phyloP scores from a whole-genome alignment of 2,329 filamentous ascomycete genomes.

The Peltaster fructicola region DNA sequence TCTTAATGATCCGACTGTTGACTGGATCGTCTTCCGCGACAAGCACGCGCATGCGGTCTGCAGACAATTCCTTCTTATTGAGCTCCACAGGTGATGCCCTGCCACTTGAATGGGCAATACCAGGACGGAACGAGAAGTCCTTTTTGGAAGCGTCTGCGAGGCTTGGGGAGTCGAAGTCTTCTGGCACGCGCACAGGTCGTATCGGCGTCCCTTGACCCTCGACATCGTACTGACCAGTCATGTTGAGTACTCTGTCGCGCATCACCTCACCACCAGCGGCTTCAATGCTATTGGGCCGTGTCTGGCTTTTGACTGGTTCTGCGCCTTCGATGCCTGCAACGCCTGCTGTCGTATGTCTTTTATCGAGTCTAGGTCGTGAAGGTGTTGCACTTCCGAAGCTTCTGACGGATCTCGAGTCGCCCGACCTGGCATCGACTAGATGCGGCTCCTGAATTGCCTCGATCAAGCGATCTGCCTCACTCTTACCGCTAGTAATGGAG shows the following conservation, averaged over 20 bases:
- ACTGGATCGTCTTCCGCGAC: constrained; percentile 81
- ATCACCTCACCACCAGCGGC: constrained; percentile 2
- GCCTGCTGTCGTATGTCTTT: constrained; percentile 14
- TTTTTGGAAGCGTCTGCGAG: too few relatives aligned
- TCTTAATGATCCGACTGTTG: constrained; percentile 66
- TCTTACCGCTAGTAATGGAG: constrained; percentile 27
- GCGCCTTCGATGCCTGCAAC: constrained; percentile 3
- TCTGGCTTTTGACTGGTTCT: constrained; percentile 4
- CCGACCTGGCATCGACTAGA: constrained; percentile 13
- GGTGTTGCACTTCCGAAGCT: constrained; percentile 1
- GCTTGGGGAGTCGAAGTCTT: constrained; percentile 17
- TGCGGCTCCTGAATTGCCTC: constrained; percentile 50
- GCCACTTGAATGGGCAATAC: not conserved
- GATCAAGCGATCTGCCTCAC: constrained; percentile 53
- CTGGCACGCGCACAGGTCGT: constrained; percentile 29
- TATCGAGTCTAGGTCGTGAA: constrained; percentile 11
- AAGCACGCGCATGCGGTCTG: constrained; percentile 43
- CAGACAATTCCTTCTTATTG: too few relatives aligned
- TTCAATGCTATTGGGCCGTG: constrained; percentile 10
- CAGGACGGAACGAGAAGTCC: too few relatives aligned
- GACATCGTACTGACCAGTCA: constrained; percentile 24
- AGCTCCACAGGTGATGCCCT: too few relatives aligned
- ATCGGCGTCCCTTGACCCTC: constrained; percentile 25
- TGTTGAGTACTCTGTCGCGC: too few relatives aligned
- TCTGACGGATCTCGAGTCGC: too few relatives aligned